Percentiles rank a stretch among this genome's conserved stretches.
Evolutionary conservation across 2,329 filamentous ascomycete genomes (phyloP).

Genomic region (Cytospora paraplurivora): DNA sequence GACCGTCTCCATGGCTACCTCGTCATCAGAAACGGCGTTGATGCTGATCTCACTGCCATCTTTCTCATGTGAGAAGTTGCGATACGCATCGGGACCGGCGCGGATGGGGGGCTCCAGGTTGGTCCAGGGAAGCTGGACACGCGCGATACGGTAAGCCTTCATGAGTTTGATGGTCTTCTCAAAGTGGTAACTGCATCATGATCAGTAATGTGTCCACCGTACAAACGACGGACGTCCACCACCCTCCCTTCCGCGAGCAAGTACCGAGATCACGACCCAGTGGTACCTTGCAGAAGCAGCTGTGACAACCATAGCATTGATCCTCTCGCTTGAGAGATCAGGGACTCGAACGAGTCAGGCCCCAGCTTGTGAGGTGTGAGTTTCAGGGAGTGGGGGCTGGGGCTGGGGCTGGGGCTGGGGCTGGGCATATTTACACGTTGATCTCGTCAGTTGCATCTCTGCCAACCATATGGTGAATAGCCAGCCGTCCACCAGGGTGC

Average conservation of each 20-base stretch:
- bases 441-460: conserved; percentile 62
- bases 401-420: conserved; percentile 9
- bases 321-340: too few relatives aligned
- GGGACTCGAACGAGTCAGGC: too few relatives aligned
- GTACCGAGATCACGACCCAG: background rate
- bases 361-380: too few relatives aligned
- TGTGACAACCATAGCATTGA: too few relatives aligned
- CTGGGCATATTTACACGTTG: conserved; percentile 49
- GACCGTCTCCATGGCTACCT: conserved; percentile 4
- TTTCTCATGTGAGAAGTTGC: conserved; percentile 8
- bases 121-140: conserved; percentile 48
- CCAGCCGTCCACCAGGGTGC: conserved; percentile 61
- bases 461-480: conserved; percentile 64
- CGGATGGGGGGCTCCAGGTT: conserved; percentile 61
- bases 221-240: background rate
- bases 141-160: conserved; percentile 63
- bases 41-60: background rate
- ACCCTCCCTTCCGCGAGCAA: too few relatives aligned
- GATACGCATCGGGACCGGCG: conserved; percentile 3
- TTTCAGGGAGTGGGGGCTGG: background rate
- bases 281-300: too few relatives aligned
- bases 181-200: conserved; percentile 56
- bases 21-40: conserved; percentile 2
- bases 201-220: conserved; percentile 33
- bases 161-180: conserved; percentile 56